A percentile compares a stretch with the other conserved stretches of the same genome.
These are phyloP conservation scores for Neonectria magnoliae DNA, from an alignment of 2,329 filamentous ascomycete species.

Conservation along the genomic window DNA sequence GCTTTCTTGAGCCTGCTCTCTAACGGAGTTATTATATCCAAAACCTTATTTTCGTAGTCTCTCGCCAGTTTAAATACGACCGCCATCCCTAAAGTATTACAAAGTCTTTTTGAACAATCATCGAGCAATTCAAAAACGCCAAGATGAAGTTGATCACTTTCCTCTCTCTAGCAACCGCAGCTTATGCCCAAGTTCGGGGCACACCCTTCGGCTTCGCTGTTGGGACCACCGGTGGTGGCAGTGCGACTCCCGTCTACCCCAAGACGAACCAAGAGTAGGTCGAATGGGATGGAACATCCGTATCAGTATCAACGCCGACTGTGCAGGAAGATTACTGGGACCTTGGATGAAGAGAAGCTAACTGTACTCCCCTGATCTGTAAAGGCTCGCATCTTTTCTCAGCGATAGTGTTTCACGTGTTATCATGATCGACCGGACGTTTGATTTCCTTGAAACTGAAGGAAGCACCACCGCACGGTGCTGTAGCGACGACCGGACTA, in stretches of 20 bases:
- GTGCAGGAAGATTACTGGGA: too few relatives aligned
- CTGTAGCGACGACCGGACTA: slow-evolving; percentile 61
- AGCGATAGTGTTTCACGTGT: slow-evolving; percentile 61
- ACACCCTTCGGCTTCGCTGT: slow-evolving; percentile 53
- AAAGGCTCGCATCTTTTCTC: slow-evolving; percentile 56
- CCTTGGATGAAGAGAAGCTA: background rate
- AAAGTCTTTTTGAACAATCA: background rate
- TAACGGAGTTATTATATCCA: background rate
- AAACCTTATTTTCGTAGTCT: background rate
- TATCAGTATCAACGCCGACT: too few relatives aligned
- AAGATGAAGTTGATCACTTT: slow-evolving; percentile 9
- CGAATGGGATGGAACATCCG: too few relatives aligned
- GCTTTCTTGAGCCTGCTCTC: background rate
- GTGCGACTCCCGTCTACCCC: slow-evolving; percentile 62
- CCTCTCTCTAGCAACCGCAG: slow-evolving; percentile 1
- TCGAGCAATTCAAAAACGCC: background rate
- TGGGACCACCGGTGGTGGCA: slow-evolving; percentile 70
- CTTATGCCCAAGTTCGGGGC: slow-evolving; percentile 44
- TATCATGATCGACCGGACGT: slow-evolving; percentile 66
- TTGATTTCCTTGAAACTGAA: slow-evolving; percentile 65
- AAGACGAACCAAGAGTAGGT: slow-evolving; percentile 62
- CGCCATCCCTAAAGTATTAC: background rate
- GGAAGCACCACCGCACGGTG: slow-evolving; percentile 62
- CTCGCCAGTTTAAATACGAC: background rate
- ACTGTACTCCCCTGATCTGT: background rate